phyloP scores from a whole-genome alignment of 805 yeast genomes.

The Yarrowia sp. region DNA sequence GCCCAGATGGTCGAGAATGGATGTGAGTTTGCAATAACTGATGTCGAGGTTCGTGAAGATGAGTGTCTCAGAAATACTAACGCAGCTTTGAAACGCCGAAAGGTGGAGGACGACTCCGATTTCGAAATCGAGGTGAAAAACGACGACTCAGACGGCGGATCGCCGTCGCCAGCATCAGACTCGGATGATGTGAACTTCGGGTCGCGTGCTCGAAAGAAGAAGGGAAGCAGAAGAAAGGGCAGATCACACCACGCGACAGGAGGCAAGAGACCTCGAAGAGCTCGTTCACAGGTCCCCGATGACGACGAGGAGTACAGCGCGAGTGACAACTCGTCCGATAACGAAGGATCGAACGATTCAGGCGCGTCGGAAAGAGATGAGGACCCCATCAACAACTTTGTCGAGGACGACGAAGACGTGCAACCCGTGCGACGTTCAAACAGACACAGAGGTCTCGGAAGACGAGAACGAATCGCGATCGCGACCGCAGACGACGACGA shows the following conservation, averaged over 20 bases:
- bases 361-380: slow-evolving; percentile 21
- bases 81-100: slow-evolving; percentile 24
- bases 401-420: slow-evolving; percentile 32
- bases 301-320: slow-evolving; percentile 33
- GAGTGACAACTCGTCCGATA: slow-evolving; percentile 23
- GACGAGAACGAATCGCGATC: slow-evolving; percentile 23
- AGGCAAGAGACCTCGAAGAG: slow-evolving; percentile 19
- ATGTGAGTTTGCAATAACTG: neutral
- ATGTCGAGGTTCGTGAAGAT: neutral
- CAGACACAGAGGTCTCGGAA: slow-evolving; percentile 17
- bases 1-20: slow-evolving; percentile 40
- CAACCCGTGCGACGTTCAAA: slow-evolving; percentile 18
- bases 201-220: slow-evolving; percentile 16
- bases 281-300: slow-evolving; percentile 34
- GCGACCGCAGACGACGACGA: slow-evolving; percentile 41
- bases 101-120: slow-evolving; percentile 32
- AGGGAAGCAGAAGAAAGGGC: slow-evolving; percentile 17
- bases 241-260: slow-evolving; percentile 13
- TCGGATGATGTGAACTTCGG: slow-evolving; percentile 33
- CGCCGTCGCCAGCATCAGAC: slow-evolving; percentile 26
- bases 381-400: slow-evolving; percentile 34
- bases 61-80: slow-evolving; percentile 5
- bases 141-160: slow-evolving; percentile 10
- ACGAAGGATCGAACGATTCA: slow-evolving; percentile 15
- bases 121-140: slow-evolving; percentile 13